A percentile compares a stretch with the other conserved stretches of the same genome.
Conservation (phyloP, 352 stramenopile species). For the Plasmopara muralis region DNA sequence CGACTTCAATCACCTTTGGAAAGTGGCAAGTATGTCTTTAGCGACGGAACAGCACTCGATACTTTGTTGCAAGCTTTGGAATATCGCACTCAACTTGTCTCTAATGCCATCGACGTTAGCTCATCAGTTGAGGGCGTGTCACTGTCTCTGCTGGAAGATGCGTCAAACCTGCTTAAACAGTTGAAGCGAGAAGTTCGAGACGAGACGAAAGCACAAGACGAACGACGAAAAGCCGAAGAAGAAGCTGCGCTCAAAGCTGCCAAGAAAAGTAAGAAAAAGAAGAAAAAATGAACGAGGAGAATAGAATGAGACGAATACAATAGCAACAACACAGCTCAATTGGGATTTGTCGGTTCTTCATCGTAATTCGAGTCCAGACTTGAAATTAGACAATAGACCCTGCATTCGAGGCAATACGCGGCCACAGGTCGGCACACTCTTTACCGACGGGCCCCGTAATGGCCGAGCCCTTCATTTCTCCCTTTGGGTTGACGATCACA, state of each 20-base stretch:
- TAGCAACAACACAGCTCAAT: slow-evolving; percentile 26
- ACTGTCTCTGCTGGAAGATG: slow-evolving; percentile 49
- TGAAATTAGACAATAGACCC: slow-evolving; percentile 98
- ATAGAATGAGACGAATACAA: slow-evolving; percentile 1
- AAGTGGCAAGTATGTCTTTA: slow-evolving; percentile 42
- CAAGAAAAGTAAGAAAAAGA: slow-evolving; percentile 76
- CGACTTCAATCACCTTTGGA: slow-evolving; percentile 2
- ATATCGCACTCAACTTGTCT: slow-evolving; percentile 46
- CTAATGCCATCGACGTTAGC: slow-evolving; percentile 42
- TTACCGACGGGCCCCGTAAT: slow-evolving; percentile 99
- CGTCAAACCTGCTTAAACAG: slow-evolving; percentile 49
- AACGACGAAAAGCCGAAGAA: slow-evolving; percentile 61
- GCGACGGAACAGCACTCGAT: slow-evolving; percentile 33
- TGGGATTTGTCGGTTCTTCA: slow-evolving; percentile 22
- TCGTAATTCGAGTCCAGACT: background rate
- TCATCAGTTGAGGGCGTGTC: slow-evolving; percentile 47
- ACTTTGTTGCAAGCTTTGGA: slow-evolving; percentile 69
- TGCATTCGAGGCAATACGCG: slow-evolving; percentile 98
- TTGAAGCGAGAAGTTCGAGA: slow-evolving; percentile 80
- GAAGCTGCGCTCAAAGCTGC: slow-evolving; percentile 65
- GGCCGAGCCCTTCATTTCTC: slow-evolving; percentile 99
- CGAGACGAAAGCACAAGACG: slow-evolving; percentile 67
- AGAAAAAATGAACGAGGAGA: slow-evolving; percentile 36
- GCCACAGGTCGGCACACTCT: slow-evolving; percentile 99
- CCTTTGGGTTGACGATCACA: slow-evolving; percentile 99